These are phyloP conservation scores for Aspergillus tamarii DNA, from an alignment of 2,329 filamentous ascomycete genomes.

Conservation along the genomic window DNA sequence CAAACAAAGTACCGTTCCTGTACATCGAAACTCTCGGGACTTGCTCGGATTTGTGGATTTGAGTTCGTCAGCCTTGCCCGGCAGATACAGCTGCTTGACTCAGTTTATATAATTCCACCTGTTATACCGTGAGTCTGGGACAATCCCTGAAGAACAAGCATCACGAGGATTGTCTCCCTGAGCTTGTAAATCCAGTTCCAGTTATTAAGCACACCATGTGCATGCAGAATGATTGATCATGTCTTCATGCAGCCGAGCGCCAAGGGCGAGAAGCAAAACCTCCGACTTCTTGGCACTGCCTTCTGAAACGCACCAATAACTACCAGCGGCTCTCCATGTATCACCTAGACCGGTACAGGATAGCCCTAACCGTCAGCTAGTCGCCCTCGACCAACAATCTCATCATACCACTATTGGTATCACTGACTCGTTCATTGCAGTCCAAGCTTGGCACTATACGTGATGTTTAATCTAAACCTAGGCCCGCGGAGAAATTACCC, in stretches of 20 bases:
- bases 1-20: background rate
- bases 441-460: background rate
- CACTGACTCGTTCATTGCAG: background rate
- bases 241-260: background rate
- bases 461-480: background rate
- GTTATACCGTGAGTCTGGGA: background rate
- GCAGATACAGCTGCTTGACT: background rate
- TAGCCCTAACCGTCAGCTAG: background rate
- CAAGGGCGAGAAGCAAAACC: slow-evolving; percentile 5
- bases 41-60: slow-evolving; percentile 3
- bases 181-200: background rate
- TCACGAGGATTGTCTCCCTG: background rate
- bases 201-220: background rate
- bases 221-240: background rate
- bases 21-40: background rate
- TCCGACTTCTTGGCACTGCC: slow-evolving; percentile 8
- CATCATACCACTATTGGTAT: background rate
- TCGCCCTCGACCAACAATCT: background rate
- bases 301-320: slow-evolving; percentile 13
- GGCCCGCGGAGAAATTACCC: slow-evolving; percentile 6
- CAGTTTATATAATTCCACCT: background rate
- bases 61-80: background rate
- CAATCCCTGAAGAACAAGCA: background rate
- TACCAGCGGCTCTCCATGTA: slow-evolving; percentile 9
- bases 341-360: slow-evolving; percentile 3